Evolutionary conservation across 495 filamentous ascomycete genomes (phyloP), one percentile per base, ranked within the genome.

Genomic region (Aspergillus steynii): DNA sequence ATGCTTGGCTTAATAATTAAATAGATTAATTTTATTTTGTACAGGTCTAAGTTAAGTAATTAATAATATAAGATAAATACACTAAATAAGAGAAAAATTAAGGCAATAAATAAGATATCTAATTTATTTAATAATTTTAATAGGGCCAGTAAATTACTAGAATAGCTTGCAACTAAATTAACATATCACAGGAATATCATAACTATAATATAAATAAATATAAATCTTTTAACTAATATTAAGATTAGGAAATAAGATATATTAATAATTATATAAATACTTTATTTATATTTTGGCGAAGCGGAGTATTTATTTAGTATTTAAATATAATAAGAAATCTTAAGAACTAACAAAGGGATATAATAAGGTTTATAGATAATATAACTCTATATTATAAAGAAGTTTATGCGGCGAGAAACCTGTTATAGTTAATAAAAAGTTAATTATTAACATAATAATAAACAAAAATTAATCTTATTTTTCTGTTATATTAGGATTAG

Each of bases 301-400:
- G 28, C 42, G 9, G 15, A 25, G 20, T 55, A 34, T 34, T 37
- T 15, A 55, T 55, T 15, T 37, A 37, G 28, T 29, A 53, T 28
- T 28, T 27, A 53, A 53, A 15, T 8, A 46, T 46, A 46, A 15
- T 7, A 15, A 46, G 7, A 8, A 46, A 8, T 8, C 15, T 46
- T 46, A 46, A 8, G 15, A 8, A 8, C 15, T 46, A 8, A 46
- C 15, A 46, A 46, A 46, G 15, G 28, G 28, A 6, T 37, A 15
- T 34, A 12, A 55, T 15, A 29, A 37, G 14, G 14, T 55, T 55
- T 55, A 55, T 46, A 46, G 15, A 37, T 37, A 55, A 6, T 55
- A 29, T 55, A 55, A 34, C 26, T 46, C 42, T 46, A 46, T 8
- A 46, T 46, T 46, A 46, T 46, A 46, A 46, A 7, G 7, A 8